Evolutionary conservation across 306 rosid genomes (phyloP), one percentile per base, ranked within the genome.

Genomic region (Prunus kanzakura): DNA sequence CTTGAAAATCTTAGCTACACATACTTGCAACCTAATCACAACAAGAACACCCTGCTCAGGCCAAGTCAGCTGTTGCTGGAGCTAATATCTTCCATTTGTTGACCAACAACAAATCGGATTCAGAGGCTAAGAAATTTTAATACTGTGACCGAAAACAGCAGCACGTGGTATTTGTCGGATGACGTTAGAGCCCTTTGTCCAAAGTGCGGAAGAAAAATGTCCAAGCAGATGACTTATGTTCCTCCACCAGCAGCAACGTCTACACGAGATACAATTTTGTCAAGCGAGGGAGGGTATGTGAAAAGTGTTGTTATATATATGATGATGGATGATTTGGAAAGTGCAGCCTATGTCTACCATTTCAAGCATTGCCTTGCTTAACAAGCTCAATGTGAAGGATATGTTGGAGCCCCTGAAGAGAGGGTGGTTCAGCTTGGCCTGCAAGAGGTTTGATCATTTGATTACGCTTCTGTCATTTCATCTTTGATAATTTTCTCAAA

Each of bases 301-400:
- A 73, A 51, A 73, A 76, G 67, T 4, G 0, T 64, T 32, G 50
- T 23, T 11, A 73, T 70, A 2, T 82, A 74, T 51, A 68, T 82
- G 77, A 56, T 82, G 14, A 74, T 62, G 76, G 82, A 82, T 69
- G 56, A 82, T 43, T 41, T 82, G 15, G 75, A 12, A 7, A 7
- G 82, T 82, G 32, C 62, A 19, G 19, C 79, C 86, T 8, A 41
- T 62, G 29, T 77, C 81, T 18, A 56, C 65, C 22, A 27, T 50
- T 7, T 72, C 77, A 2, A 4, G 18, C 1, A 11, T 68, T 13
- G 7, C 76, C 0, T 1, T 67, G 7, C 54, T 82, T 1, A 72
- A 52, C 10, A 6, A n/a, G 67, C 16, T 67, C 2, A 67, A 68
- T 38, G n/a, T 78, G 12, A 50, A 1, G 46, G 79, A 74, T 0